Conservation (phyloP, 2,329 filamentous ascomycete species). For the Alternaria triticina region DNA sequence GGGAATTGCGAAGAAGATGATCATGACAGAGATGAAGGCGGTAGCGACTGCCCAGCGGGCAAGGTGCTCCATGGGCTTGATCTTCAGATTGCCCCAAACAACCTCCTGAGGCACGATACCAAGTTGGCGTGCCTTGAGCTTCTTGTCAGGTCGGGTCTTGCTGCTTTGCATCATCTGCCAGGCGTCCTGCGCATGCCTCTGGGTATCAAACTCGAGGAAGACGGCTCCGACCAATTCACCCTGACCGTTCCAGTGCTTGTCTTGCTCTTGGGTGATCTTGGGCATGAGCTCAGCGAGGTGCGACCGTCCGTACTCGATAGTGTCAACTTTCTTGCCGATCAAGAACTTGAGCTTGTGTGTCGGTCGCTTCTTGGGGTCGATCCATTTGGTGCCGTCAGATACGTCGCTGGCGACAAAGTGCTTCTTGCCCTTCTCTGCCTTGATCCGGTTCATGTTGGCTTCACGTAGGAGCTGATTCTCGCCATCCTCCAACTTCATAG, state of each 20-base stretch:
- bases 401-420: constrained; percentile 53
- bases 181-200: constrained; percentile 83
- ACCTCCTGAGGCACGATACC: constrained; percentile 55
- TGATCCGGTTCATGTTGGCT: constrained; percentile 72
- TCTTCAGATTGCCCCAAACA: constrained; percentile 55
- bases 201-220: constrained; percentile 85
- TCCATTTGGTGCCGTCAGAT: constrained; percentile 51
- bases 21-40: constrained; percentile 49
- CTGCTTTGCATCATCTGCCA: constrained; percentile 67
- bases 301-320: constrained; percentile 82
- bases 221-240: constrained; percentile 74
- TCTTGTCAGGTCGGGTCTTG: constrained; percentile 44
- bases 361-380: constrained; percentile 49
- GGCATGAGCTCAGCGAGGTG: constrained; percentile 77
- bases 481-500: constrained; percentile 52
- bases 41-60: constrained; percentile 43
- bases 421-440: constrained; percentile 61
- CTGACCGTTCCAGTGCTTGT: constrained; percentile 69
- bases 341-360: constrained; percentile 51
- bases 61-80: constrained; percentile 42
- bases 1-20: constrained; percentile 56
- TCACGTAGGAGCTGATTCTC: constrained; percentile 53
- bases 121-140: constrained; percentile 50
- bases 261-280: constrained; percentile 71
- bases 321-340: constrained; percentile 62